phyloP scores from a whole-genome alignment of 2,329 filamentous ascomycete species.

The Bertia moriformis region DNA sequence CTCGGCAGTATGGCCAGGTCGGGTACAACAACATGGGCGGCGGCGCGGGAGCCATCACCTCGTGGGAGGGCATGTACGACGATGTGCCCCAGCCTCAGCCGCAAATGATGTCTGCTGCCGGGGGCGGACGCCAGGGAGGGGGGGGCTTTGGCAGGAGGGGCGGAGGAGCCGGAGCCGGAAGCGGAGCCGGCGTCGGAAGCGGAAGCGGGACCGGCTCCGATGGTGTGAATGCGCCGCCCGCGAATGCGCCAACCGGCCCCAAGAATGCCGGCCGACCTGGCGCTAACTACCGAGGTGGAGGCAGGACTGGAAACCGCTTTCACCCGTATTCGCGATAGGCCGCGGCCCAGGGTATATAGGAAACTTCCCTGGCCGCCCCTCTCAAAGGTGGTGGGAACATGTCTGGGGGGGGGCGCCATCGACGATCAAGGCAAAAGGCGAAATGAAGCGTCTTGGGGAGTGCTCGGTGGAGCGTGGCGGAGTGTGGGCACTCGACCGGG shows the following conservation, averaged over 20 bases:
- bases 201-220: constrained; percentile 16
- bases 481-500: too few relatives aligned
- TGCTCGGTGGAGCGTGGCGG: too few relatives aligned
- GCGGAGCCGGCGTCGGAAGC: constrained; percentile 18
- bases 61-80: constrained; percentile 97
- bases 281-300: constrained; percentile 84
- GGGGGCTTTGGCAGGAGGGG: constrained; percentile 18
- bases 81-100: constrained; percentile 75
- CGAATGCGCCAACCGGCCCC: constrained; percentile 81
- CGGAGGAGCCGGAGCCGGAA: constrained; percentile 21
- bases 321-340: constrained; percentile 54
- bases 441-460: too few relatives aligned
- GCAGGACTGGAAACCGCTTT: constrained; percentile 59
- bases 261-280: constrained; percentile 88
- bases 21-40: constrained; percentile 15
- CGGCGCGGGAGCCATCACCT: constrained; percentile 28
- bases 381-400: too few relatives aligned
- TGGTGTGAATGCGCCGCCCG: constrained; percentile 42
- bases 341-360: too few relatives aligned
- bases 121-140: constrained; percentile 26
- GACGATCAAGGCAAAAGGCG: too few relatives aligned
- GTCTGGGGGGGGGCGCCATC: too few relatives aligned
- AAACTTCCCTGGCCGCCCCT: too few relatives aligned
- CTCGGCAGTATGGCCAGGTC: constrained; percentile 16
- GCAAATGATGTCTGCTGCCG: constrained; percentile 30